phyloP scores from a whole-genome alignment of 1,284 basidiomycete genomes.

The Salmacisia buchloeana region DNA sequence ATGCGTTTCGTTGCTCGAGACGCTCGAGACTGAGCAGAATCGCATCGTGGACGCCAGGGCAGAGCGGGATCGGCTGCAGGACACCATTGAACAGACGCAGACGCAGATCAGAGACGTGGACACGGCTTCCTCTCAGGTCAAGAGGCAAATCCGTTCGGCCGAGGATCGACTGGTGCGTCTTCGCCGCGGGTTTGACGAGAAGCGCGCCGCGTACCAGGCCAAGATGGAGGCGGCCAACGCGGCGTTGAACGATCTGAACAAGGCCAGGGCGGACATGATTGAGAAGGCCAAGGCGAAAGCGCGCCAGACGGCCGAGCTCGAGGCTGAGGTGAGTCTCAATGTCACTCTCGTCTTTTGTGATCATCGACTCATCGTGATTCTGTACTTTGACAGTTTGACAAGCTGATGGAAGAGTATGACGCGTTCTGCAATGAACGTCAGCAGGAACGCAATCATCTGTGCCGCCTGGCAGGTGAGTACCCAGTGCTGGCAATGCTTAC shows the following conservation, averaged over 20 bases:
- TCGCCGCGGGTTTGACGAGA: conserved; percentile 19
- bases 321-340: not conserved
- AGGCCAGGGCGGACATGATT: conserved; percentile 13
- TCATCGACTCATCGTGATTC: not conserved
- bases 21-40: not conserved
- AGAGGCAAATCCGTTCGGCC: not conserved
- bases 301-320: conserved; percentile 1
- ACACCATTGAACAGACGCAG: not conserved
- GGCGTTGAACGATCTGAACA: conserved; percentile 14
- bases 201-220: conserved; percentile 19
- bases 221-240: conserved; percentile 12
- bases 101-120: not conserved
- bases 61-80: not conserved
- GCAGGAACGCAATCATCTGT: conserved; percentile 1
- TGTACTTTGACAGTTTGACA: not conserved
- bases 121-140: not conserved
- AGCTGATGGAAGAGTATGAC: not conserved
- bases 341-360: not conserved
- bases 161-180: not conserved
- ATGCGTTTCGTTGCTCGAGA: not conserved
- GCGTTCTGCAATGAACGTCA: not conserved
- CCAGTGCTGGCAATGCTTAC: no score
- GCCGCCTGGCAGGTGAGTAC: conserved; percentile 5
- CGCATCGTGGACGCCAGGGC: not conserved
- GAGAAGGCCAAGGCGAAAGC: conserved; percentile 6